phyloP scores from a whole-genome alignment of 208 protist species.

The Trypanosoma platydactyli region DNA sequence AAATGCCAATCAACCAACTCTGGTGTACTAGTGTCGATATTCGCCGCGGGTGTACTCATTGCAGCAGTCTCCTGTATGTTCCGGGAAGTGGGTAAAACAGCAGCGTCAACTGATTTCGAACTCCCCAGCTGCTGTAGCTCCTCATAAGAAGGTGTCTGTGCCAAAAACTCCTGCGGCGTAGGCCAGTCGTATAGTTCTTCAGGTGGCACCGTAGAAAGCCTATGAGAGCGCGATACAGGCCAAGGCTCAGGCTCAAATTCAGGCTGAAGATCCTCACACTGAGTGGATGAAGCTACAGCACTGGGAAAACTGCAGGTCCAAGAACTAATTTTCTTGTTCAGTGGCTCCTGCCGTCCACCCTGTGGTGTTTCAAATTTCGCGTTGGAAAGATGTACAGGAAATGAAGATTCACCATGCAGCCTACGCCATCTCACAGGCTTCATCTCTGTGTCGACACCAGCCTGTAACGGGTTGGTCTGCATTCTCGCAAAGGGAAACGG shows the following conservation, averaged over 20 bases:
- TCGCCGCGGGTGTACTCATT: too few relatives aligned
- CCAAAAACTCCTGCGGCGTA: too few relatives aligned
- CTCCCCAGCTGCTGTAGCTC: too few relatives aligned
- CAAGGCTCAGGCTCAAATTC: too few relatives aligned
- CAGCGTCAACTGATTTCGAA: background rate
- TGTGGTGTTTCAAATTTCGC: background rate
- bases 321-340: too few relatives aligned
- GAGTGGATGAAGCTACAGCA: too few relatives aligned
- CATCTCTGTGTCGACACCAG: background rate
- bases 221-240: too few relatives aligned
- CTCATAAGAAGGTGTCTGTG: too few relatives aligned
- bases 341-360: background rate
- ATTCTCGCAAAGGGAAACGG: background rate
- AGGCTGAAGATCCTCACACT: too few relatives aligned
- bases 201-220: too few relatives aligned
- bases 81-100: background rate
- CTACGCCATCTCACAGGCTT: background rate
- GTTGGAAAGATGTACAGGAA: background rate
- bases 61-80: background rate
- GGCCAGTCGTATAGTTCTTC: too few relatives aligned
- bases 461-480: background rate
- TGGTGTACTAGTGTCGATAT: conserved; percentile 3
- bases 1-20: conserved; percentile 16
- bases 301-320: too few relatives aligned
- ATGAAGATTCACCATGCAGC: background rate